Percentiles rank a stretch among this genome's conserved stretches.
phyloP scores from a whole-genome alignment of 495 filamentous ascomycete genomes.

The Patellaria atrata region DNA sequence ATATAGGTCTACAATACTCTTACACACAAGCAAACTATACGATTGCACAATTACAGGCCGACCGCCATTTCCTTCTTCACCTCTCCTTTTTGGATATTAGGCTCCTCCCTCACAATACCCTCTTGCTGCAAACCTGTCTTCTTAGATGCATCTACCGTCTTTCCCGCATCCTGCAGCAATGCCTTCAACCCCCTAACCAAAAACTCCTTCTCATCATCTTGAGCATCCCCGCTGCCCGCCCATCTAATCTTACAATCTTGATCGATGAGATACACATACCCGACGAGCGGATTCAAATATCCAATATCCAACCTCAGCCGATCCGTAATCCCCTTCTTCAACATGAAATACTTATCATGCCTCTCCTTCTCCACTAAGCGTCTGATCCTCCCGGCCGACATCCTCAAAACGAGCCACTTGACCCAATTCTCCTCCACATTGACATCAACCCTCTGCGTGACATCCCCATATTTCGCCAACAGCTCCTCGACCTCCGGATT shows the following conservation, averaged over 20 bases:
- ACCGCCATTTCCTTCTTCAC: no score
- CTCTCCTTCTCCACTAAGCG: constrained; percentile 39
- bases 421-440: constrained; percentile 72
- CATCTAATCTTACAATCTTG: constrained; percentile 77
- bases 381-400: constrained; percentile 52
- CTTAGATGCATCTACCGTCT: no score
- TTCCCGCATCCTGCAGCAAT: constrained; percentile 44
- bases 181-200: constrained; percentile 54
- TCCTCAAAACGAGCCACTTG: constrained; percentile 56
- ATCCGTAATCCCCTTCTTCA: constrained; percentile 60
- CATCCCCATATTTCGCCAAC: constrained; percentile 31
- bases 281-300: constrained; percentile 73
- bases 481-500: constrained; percentile 51
- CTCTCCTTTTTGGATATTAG: no score
- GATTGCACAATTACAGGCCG: no score
- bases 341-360: constrained; percentile 66
- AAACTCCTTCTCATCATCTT: constrained; percentile 51
- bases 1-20: no score
- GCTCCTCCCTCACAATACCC: no score
- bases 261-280: constrained; percentile 90
- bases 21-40: no score
- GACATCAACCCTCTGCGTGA: constrained; percentile 63
- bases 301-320: constrained; percentile 65
- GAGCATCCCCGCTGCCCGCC: constrained; percentile 75
- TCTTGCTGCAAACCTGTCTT: no score